Base-by-base conservation (phyloP, 202 grass and related monocot species). In the Musa balbisiana region DNA sequence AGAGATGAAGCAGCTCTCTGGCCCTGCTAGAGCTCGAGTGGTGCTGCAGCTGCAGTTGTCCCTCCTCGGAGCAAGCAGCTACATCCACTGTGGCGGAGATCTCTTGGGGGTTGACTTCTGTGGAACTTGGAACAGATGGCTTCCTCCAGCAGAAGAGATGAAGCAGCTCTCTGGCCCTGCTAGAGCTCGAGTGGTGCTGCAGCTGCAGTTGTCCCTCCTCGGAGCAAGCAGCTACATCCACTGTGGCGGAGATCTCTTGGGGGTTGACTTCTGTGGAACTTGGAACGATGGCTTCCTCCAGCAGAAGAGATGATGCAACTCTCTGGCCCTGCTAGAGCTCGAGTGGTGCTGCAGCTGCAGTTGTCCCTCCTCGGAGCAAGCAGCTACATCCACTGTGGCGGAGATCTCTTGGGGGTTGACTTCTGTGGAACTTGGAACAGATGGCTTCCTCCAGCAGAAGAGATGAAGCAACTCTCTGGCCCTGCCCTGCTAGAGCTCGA, bases 121-220 rank as follows among this genome's bases (percentile, higher is more conserved):
- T 77, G 14, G 87, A 73, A 21, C 77, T 73, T 2, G 67, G 69
- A 9, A 72, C 81, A 54, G 68, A 52, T 33, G 86, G 68, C 65
- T 89, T 91, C 80, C 84, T 91, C 85, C 87, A 91, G 85, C 84
- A 91, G 80, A 91, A 87, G 74, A 96, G 82, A 52, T 82, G 79
- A 71, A 91, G 71, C 13, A 95, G 76, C 83, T 88, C 89, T 11
- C 80, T 81, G 2, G 84, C 84, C 33, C 33, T 43, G 33, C 3
- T 43, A 49, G 69, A 79, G 59, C 29, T 56, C 33, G 33, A 43
- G 33, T 6, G 33, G 33, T 6, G 33, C 33, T 6, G 33, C 33
- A 43, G 4, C 33, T 6, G 33, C 33, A 0, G 33, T 5, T 5
- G 33, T 0, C 33, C 33, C 33, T 43, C 33, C 4, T 43, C 33